phyloP scores from a whole-genome alignment of 257 asterid genomes.

The Capsicum rhomboideum region DNA sequence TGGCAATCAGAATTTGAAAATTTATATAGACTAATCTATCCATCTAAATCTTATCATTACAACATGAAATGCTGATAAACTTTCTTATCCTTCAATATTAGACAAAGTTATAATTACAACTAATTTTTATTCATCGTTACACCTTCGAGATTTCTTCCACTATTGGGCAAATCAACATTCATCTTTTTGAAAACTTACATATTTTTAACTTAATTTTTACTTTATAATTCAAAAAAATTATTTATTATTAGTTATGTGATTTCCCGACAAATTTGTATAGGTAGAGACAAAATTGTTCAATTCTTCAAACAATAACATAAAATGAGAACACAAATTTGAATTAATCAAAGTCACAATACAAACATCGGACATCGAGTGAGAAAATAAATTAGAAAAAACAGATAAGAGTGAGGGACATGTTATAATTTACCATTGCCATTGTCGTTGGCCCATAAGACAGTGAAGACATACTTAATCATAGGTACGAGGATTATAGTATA shows the following conservation, averaged over 20 bases:
- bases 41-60: too few species aligned
- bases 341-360: too few species aligned
- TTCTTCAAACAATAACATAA: not conserved
- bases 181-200: too few species aligned
- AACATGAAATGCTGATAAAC: too few species aligned
- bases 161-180: too few species aligned
- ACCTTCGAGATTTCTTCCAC: too few species aligned
- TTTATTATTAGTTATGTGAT: not conserved
- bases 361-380: not conserved
- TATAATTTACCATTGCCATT: slow-evolving; percentile 57
- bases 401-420: not conserved
- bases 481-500: slow-evolving; percentile 58
- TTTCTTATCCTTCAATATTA: not conserved
- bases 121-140: not conserved
- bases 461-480: slow-evolving; percentile 53
- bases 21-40: too few species aligned
- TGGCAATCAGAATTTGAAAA: too few species aligned
- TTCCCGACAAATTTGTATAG: not conserved
- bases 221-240: not conserved
- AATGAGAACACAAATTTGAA: not conserved
- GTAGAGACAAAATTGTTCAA: not conserved
- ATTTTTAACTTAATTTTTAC: too few species aligned
- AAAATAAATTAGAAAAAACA: too few species aligned
- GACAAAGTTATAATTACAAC: not conserved
- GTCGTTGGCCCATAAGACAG: slow-evolving; percentile 73